Evolutionary conservation across 1,139 yeast genomes (phyloP).

Genomic region (Debaryomyces sp.): DNA sequence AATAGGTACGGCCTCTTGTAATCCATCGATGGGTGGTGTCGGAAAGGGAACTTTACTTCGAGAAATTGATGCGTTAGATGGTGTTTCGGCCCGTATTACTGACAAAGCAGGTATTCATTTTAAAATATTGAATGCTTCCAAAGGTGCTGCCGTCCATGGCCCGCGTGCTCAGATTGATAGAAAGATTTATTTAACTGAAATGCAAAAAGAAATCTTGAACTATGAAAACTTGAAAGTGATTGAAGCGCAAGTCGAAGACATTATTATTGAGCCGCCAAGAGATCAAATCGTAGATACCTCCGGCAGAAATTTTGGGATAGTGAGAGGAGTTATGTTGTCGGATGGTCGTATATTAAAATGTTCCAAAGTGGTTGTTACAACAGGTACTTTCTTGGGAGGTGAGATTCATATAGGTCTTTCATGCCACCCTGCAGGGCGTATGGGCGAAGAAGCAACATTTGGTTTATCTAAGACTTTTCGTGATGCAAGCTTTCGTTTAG

Average conservation of each 20-base stretch:
- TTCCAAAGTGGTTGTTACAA: conserved; percentile 79
- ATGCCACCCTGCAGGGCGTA: conserved; percentile 85
- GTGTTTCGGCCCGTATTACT: conserved; percentile 80
- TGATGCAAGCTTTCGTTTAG: conserved; percentile 79
- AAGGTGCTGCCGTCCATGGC: conserved; percentile 99
- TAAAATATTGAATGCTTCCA: conserved; percentile 80
- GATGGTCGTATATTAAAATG: conserved; percentile 66
- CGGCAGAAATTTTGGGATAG: conserved; percentile 44
- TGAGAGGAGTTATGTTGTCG: conserved; percentile 72
- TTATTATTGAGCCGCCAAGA: conserved; percentile 59
- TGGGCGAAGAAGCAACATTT: conserved; percentile 90
- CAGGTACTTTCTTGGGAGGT: conserved; percentile 94
- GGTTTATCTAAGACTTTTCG: conserved; percentile 81
- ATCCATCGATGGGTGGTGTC: conserved; percentile 98
- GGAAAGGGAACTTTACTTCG: conserved; percentile 93
- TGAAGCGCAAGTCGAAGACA: conserved; percentile 82
- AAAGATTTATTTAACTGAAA: conserved; percentile 70
- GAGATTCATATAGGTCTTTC: conserved; percentile 91
- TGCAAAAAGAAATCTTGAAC: conserved; percentile 66
- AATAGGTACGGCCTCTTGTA: conserved; percentile 94
- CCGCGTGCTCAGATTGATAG: conserved; percentile 97
- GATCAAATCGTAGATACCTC: conserved; percentile 24
- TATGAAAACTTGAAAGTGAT: conserved; percentile 64
- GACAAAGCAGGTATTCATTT: conserved; percentile 94
- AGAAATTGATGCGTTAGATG: conserved; percentile 96